Percentiles rank a stretch among this genome's conserved stretches.
phyloP scores from a whole-genome alignment of 2,329 filamentous ascomycete genomes.

The Fusarium xylarioides region DNA sequence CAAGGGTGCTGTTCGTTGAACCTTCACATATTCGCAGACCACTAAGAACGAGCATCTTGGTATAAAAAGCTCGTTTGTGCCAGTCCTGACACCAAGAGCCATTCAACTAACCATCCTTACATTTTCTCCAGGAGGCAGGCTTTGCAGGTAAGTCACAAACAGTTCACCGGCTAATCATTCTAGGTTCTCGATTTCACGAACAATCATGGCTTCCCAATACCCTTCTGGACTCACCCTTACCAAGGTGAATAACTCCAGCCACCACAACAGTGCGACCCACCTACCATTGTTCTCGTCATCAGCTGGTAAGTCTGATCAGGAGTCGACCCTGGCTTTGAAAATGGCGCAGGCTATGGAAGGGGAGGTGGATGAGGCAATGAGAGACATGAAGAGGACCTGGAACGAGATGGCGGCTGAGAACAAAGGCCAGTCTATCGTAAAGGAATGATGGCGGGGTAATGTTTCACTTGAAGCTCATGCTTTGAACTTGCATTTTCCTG shows the following conservation, averaged over 20 bases:
- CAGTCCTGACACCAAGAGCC: neutral
- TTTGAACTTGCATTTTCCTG: neutral
- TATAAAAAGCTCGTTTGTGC: conserved; percentile 1
- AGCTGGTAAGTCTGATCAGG: neutral
- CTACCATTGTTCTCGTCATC: neutral
- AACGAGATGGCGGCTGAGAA: conserved; percentile 1
- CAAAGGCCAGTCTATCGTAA: neutral
- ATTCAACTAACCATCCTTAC: neutral
- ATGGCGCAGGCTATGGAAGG: conserved; percentile 4
- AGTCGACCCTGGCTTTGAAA: neutral
- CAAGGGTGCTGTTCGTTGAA: neutral
- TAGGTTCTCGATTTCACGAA: neutral
- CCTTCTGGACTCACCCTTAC: neutral
- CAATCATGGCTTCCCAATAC: conserved; percentile 10
- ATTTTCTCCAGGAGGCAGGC: neutral
- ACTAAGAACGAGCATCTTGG: neutral
- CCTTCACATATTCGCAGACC: neutral
- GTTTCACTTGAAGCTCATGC: conserved; percentile 11
- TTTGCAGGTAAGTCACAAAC: conserved; percentile 5
- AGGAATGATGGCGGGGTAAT: neutral
- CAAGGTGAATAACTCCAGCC: neutral
- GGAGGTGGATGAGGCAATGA: conserved; percentile 8
- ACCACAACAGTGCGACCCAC: neutral
- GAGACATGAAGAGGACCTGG: conserved; percentile 11
- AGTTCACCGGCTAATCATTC: neutral